A percentile compares a stretch with the other conserved stretches of the same genome.
phyloP scores from a whole-genome alignment of 768 basidiomycete species.

The Tubosaeta brunneosetosa region DNA sequence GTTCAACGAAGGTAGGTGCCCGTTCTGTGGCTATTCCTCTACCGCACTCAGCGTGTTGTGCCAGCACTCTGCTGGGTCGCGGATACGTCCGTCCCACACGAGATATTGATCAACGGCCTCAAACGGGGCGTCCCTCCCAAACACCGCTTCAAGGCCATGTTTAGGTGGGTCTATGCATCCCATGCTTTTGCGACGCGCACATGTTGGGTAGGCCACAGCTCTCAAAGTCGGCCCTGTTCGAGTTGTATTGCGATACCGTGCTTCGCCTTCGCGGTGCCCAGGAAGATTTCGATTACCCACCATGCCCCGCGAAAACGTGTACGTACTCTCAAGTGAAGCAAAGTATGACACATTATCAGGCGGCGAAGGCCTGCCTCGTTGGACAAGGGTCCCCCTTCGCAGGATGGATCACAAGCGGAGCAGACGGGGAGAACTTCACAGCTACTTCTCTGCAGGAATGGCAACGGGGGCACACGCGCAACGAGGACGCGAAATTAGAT shows the following conservation, averaged over 20 bases:
- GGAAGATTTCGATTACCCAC: slow-evolving; percentile 7
- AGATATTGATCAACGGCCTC: slow-evolving; percentile 76
- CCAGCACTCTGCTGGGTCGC: slow-evolving; percentile 71
- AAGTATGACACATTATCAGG: slow-evolving; percentile 41
- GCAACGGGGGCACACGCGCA: neutral
- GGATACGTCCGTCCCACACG: slow-evolving; percentile 40
- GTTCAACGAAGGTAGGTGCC: slow-evolving; percentile 63
- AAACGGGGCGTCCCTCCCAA: slow-evolving; percentile 74
- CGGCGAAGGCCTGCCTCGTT: slow-evolving; percentile 45
- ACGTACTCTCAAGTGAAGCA: slow-evolving; percentile 49
- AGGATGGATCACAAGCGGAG: slow-evolving; percentile 60
- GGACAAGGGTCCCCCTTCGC: slow-evolving; percentile 45
- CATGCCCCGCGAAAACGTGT: slow-evolving; percentile 12
- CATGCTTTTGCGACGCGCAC: neutral
- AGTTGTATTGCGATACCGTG: slow-evolving; percentile 36
- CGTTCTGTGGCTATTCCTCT: neutral
- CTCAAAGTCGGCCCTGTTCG: slow-evolving; percentile 51
- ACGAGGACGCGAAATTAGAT: neutral
- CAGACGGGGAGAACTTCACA: slow-evolving; percentile 49
- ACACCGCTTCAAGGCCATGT: slow-evolving; percentile 57
- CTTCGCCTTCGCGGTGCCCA: slow-evolving; percentile 8
- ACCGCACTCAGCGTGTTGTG: neutral
- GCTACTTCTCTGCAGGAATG: neutral
- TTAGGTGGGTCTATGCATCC: slow-evolving; percentile 41
- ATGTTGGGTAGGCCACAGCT: slow-evolving; percentile 41